A percentile compares a stretch with the other conserved stretches of the same genome.
phyloP scores from a whole-genome alignment of 2,329 filamentous ascomycete genomes.

The Colletotrichum camelliae region DNA sequence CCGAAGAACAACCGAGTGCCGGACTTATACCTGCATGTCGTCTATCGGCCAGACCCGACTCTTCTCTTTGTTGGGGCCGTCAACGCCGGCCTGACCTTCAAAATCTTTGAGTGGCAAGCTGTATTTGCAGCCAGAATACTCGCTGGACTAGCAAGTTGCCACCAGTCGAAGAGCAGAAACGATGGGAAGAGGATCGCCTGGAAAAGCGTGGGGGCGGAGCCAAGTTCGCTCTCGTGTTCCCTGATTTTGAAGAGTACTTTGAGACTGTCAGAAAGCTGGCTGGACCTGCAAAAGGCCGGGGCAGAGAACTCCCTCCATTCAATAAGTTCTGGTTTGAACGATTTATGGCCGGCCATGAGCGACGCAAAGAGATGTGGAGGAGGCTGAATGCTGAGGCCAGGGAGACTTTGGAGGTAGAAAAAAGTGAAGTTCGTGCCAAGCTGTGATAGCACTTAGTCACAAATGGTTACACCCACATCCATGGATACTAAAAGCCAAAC shows the following conservation, averaged over 20 bases:
- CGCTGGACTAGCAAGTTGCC: slow-evolving; percentile 58
- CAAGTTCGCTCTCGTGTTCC: slow-evolving; percentile 61
- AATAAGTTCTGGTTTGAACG: slow-evolving; percentile 49
- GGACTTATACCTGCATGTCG: slow-evolving; percentile 62
- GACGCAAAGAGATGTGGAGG: slow-evolving; percentile 63
- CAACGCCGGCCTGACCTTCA: slow-evolving; percentile 66
- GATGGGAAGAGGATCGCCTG: slow-evolving; percentile 64
- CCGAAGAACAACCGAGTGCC: slow-evolving; percentile 60
- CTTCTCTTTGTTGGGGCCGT: slow-evolving; percentile 65
- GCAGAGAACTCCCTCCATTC: slow-evolving; percentile 50
- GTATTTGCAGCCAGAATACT: slow-evolving; percentile 65
- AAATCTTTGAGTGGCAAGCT: slow-evolving; percentile 72
- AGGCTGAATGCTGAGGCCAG: slow-evolving; percentile 44
- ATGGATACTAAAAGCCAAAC: not conserved
- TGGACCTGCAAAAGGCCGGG: slow-evolving; percentile 50
- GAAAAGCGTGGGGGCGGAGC: slow-evolving; percentile 59
- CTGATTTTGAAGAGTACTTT: slow-evolving; percentile 70
- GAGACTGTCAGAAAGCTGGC: slow-evolving; percentile 57
- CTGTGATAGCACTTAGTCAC: not conserved
- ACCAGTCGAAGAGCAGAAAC: slow-evolving; percentile 47
- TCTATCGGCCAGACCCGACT: slow-evolving; percentile 58
- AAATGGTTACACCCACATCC: not conserved
- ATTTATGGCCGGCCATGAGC: slow-evolving; percentile 61
- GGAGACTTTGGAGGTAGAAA: not conserved
- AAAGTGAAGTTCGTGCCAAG: not conserved